Evolutionary conservation across 768 basidiomycete genomes (phyloP).

Genomic region (Wakefieldia striispora): DNA sequence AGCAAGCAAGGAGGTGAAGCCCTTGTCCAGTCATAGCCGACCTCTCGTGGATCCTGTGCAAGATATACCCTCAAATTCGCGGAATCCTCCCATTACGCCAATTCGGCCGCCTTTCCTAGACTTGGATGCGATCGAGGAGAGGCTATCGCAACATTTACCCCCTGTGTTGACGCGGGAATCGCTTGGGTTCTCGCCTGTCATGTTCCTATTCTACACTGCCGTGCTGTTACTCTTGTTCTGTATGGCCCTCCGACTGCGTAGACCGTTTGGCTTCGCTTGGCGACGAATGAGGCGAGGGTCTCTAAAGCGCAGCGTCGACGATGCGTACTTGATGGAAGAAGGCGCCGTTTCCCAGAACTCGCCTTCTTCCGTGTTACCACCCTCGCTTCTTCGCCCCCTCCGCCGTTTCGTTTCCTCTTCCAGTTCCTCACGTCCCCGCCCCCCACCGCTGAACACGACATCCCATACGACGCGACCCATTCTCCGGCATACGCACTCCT

Average conservation of each 20-base stretch:
- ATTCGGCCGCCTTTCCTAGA: conserved; percentile 63
- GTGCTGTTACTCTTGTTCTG: conserved; percentile 42
- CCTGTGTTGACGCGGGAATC: conserved; percentile 57
- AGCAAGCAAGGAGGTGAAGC: conserved; percentile 82
- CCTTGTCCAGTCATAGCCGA: conserved; percentile 41
- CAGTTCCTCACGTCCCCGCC: conserved; percentile 20
- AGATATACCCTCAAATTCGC: conserved; percentile 52
- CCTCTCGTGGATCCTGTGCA: conserved; percentile 77
- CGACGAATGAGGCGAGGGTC: conserved; percentile 44
- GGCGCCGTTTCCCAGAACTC: conserved; percentile 12
- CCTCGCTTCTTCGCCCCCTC: conserved; percentile 28
- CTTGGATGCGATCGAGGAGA: conserved; percentile 60
- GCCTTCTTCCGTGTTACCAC: conserved; percentile 19
- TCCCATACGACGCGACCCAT: conserved; percentile 8
- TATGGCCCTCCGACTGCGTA: conserved; percentile 56
- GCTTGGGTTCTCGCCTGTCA: conserved; percentile 69
- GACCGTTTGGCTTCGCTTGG: conserved; percentile 45
- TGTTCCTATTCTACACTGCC: conserved; percentile 55
- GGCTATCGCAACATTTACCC: conserved; percentile 65
- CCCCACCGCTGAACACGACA: conserved; percentile 18
- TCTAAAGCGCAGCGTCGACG: conserved; percentile 31
- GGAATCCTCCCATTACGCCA: conserved; percentile 51
- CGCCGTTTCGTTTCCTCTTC: conserved; percentile 27
- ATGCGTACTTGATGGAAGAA: conserved; percentile 50
- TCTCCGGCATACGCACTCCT: conserved; percentile 23